Percentiles rank a stretch among this genome's conserved stretches.
Evolutionary conservation across 1,139 yeast genomes (phyloP).

Genomic region (Geotrichum candidum): DNA sequence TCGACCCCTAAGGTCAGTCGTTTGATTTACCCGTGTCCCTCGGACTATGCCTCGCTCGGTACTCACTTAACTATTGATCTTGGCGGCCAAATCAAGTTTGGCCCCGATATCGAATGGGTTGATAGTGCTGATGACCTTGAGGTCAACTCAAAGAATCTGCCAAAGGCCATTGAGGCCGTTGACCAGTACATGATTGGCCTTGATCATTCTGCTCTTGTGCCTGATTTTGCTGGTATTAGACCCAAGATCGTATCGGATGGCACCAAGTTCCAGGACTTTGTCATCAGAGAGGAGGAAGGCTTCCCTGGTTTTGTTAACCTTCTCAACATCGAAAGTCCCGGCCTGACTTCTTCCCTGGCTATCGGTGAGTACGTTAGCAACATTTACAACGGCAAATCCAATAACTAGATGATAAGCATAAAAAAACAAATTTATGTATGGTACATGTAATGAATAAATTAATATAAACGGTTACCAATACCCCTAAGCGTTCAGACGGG

Average conservation of each 20-base stretch:
- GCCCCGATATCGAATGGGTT: conserved; percentile 88
- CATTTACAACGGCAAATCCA: conserved; percentile 16
- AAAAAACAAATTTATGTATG: conserved; percentile 6
- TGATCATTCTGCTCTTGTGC: conserved; percentile 46
- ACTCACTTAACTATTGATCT: conserved; percentile 81
- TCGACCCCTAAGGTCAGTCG: conserved; percentile 40
- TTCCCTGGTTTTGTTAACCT: conserved; percentile 76
- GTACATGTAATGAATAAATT: conserved; percentile 1
- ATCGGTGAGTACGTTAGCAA: conserved; percentile 63
- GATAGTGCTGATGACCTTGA: conserved; percentile 38
- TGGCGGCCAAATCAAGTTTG: conserved; percentile 75
- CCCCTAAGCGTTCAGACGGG: conserved; percentile 8
- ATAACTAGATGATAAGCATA: not conserved
- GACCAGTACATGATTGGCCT: conserved; percentile 57
- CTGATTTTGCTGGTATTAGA: conserved; percentile 75
- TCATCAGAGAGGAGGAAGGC: conserved; percentile 58
- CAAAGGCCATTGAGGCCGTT: conserved; percentile 55
- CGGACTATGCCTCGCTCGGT: conserved; percentile 70
- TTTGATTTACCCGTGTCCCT: conserved; percentile 72
- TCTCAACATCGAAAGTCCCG: conserved; percentile 86
- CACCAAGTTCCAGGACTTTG: conserved; percentile 59
- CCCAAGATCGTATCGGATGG: conserved; percentile 59
- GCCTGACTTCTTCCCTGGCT: conserved; percentile 75
- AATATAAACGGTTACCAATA: not conserved
- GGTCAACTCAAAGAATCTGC: conserved; percentile 41